These are phyloP conservation scores for Ganoderma lucidum DNA, from an alignment of 1,284 basidiomycete species.

Conservation along the genomic window DNA sequence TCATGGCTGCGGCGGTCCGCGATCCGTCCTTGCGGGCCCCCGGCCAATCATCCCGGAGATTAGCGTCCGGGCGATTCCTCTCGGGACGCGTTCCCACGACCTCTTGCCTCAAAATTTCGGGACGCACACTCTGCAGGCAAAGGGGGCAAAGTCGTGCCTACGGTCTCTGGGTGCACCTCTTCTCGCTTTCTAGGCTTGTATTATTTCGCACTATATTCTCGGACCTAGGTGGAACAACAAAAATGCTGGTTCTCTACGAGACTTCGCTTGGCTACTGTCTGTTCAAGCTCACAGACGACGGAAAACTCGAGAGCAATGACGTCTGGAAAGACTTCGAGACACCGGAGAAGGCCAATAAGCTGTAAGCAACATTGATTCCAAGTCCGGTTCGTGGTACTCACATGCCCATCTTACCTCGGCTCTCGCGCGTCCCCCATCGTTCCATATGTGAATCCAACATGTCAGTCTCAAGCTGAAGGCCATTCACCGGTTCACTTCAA, in stretches of 20 bases:
- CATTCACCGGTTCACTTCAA: slow-evolving; percentile 96
- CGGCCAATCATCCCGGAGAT: neutral
- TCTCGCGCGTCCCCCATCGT: neutral
- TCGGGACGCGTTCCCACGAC: slow-evolving; percentile 27
- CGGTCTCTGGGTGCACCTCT: slow-evolving; percentile 3
- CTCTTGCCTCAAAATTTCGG: slow-evolving; percentile 40
- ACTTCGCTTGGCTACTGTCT: slow-evolving; percentile 95
- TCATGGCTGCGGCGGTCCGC: neutral
- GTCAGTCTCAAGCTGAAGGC: slow-evolving; percentile 91
- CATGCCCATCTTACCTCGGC: neutral
- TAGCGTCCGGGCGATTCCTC: slow-evolving; percentile 15
- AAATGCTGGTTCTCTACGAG: slow-evolving; percentile 87
- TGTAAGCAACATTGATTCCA: slow-evolving; percentile 60
- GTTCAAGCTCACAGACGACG: slow-evolving; percentile 94
- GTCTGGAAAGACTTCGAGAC: slow-evolving; percentile 94
- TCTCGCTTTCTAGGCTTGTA: slow-evolving; percentile 7
- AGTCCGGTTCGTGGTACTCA: neutral
- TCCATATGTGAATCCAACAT: slow-evolving; percentile 10
- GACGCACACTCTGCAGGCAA: slow-evolving; percentile 13
- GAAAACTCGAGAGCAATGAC: slow-evolving; percentile 88
- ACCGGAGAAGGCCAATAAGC: slow-evolving; percentile 89
- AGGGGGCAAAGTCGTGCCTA: slow-evolving; percentile 13
- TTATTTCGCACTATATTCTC: slow-evolving; percentile 27
- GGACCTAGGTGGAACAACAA: slow-evolving; percentile 32
- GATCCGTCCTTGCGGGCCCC: neutral